Percentiles rank a stretch among this genome's conserved stretches.
These are phyloP conservation scores for Waltergamsia citrina DNA, from an alignment of 2,329 filamentous ascomycete genomes.

Conservation along the genomic window DNA sequence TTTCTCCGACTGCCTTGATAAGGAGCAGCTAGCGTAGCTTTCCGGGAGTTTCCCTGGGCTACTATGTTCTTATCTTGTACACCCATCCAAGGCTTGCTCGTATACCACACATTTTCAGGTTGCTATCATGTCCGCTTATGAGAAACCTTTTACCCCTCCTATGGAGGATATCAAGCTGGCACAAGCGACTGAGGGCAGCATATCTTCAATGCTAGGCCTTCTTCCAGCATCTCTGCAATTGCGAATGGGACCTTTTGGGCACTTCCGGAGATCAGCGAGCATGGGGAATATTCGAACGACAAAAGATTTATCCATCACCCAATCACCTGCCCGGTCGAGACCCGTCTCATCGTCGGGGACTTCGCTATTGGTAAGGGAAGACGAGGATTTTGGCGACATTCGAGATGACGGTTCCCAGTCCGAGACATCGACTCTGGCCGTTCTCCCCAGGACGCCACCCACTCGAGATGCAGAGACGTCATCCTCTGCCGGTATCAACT, in stretches of 20 bases:
- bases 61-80: too few relatives aligned
- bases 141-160: constrained; percentile 9
- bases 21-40: too few relatives aligned
- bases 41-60: too few relatives aligned
- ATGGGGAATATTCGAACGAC: constrained; percentile 12
- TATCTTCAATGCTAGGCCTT: constrained; percentile 42
- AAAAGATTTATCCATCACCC: background rate
- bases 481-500: constrained; percentile 20
- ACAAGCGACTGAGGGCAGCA: constrained; percentile 19
- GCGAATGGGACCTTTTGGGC: constrained; percentile 39
- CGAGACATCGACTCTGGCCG: background rate
- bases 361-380: background rate
- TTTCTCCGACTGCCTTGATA: too few relatives aligned
- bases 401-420: background rate
- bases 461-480: constrained; percentile 10
- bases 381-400: background rate
- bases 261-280: constrained; percentile 31
- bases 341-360: background rate
- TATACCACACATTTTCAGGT: too few relatives aligned
- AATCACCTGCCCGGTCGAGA: background rate
- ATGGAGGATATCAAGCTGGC: constrained; percentile 19
- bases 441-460: background rate
- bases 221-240: constrained; percentile 43
- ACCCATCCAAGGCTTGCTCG: too few relatives aligned
- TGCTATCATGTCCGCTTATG: too few relatives aligned